Evolutionary conservation across 169 alveolate genomes (phyloP), one percentile per base, ranked within the genome.

Genomic region (Plasmodium fragile): DNA sequence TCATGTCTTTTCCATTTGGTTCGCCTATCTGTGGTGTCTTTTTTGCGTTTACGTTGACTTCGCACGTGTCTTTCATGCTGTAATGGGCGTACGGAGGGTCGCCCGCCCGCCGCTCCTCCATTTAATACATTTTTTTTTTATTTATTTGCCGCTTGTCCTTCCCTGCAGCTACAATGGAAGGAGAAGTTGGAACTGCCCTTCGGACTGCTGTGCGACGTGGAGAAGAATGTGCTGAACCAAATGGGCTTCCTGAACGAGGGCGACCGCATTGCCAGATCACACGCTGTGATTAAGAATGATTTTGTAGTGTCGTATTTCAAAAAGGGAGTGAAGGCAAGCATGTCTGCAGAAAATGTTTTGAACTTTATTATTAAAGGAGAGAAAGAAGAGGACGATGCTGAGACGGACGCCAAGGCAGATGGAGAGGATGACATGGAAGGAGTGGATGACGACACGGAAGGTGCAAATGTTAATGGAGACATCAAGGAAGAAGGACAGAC

Each of bases 271-370:
- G 70, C 59, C 5, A 87, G 97, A 89, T 96, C 97, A 3, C 97
- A 96, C 75, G 36, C 92, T 22, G 90, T 96, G 25, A 85, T 96
- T 4, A 71, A 91, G 16, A 82, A 93, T 28, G 96, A 95, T 28
- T 96, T 69, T 75, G 80, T 52, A 32, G 87, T 96, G 43, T 75
- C 95, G 41, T 95, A 92, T 32, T 30, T 96, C 3, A 96, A 96
- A 59, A 82, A 95, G 36, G 96, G 97, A 5, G 97, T 96, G 43
- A 72, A 79, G 18, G 97, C 97, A 34, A 87, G 92, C 1, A 32
- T 5, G 13, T 79, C 95, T 6, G 85, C 90, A 28, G 81, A 18
- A 0, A 30, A 92, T 11, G 80, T 75, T 0, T 52, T 92, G 45
- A 53, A 55, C n/a, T 92, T 92, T 81, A 43, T 92, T 5, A 39